Base-by-base conservation (phyloP, 2,329 filamentous ascomycete species). In the Pezicula carpinea region DNA sequence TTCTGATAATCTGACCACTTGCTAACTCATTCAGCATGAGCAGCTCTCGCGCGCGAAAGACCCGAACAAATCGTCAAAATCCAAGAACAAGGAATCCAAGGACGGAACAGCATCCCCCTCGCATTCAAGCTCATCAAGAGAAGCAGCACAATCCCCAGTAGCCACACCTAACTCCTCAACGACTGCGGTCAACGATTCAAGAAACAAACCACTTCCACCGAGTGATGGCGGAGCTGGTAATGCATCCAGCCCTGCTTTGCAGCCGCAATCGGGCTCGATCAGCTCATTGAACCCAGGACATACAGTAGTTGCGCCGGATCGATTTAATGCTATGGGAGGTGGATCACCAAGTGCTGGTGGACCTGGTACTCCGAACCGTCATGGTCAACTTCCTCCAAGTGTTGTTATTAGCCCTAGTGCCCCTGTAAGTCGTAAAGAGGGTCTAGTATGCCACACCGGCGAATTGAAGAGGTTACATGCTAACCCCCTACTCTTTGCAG, bases 321-420 rank as follows among this genome's bases (percentile, higher is more conserved):
- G 71, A 32, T 76, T 71, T 56, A 68, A 66, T 53, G 56, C 56
- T 51, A 56, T 67, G 44, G 62, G 61, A 49, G 65, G 65, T 49
- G 59, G 57, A 38, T 56, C 65, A 51, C 64, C 68, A 52, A 67
- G 67, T 56, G 61, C 67, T 67, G 76, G 79, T 57, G 55, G 51
- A 36, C 67, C 69, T 48, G 77, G 72, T 53, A 86, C 84, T 33
- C 80, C 85, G 29, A 78, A 74, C 59, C 77, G 86, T 62, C 74
- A 80, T 58, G 79, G 79, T 26, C 70, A 75, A 50, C 74, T 89
- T 49, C 85, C 89, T 38, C 92, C 92, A 18, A 95, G 89, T 61
- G 91, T 97, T 50, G 82, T 96, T 57, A 93, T 97, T 67, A 96
- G 90, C 68, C 91, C 91, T 45, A 97, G 92, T 64, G 87, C 89